Evolutionary conservation across 768 basidiomycete species (phyloP), one percentile per base, ranked within the genome.

Genomic region (Pilatotrama ljubarskyi): DNA sequence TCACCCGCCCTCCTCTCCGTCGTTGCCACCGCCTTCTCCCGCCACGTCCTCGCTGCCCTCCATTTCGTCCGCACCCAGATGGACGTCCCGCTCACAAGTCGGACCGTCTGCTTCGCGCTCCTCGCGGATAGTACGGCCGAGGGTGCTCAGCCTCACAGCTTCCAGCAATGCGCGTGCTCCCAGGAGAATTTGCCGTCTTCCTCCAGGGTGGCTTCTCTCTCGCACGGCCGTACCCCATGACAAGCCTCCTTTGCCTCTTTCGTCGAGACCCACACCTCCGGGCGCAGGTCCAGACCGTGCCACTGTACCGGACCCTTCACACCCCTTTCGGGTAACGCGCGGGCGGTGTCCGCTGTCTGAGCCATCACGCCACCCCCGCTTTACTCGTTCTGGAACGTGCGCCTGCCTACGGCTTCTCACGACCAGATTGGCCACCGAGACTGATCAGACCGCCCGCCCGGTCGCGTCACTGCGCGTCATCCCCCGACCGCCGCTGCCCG

Each of bases 351-450:
- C 43, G 22, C 44, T 24, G 54, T 24, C 44, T 32, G 54, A 46
- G 50, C 61, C 61, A 63, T 63, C 61, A 63, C 61, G 61, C 61
- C 61, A 63, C 61, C 51, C 55, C 55, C 51, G 42, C 56, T 46
- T 63, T 53, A 13, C 61, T 52, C 10, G 7, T 25, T 63, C 29
- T 18, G 56, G 55, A 32, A 40, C n/a, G 25, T 43, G 51, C 58
- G 52, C 46, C 52, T 41, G 46, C 36, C 37, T 22, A 24, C 55
- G 55, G 55, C 55, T 48, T 55, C 52, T 35, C 58, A 32, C 26
- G 48, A 51, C 59, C 54, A 47, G 24, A 49, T 60, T 50, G 20
- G 52, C 53, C 59, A 43, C 48, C 52, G 59, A 55, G 46, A 24
- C 22, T 18, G 37, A 15, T 9, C 32, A 55, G 46, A 24, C 22